phyloP scores from a whole-genome alignment of 2,329 filamentous ascomycete genomes.

The Alternaria arbusti region DNA sequence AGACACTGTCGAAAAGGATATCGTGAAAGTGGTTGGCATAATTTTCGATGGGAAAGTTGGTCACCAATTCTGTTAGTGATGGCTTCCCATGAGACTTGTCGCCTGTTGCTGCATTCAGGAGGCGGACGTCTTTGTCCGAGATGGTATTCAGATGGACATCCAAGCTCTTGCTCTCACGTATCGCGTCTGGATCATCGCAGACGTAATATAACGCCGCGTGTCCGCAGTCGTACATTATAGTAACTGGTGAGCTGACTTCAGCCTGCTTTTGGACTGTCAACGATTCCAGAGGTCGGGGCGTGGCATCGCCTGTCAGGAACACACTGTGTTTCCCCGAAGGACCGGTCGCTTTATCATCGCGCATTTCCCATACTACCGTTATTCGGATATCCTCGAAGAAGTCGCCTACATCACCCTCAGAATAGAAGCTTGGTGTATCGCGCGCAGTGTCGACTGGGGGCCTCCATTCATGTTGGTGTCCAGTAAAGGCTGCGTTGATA shows the following conservation, averaged over 20 bases:
- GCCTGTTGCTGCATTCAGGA: background rate
- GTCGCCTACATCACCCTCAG: constrained; percentile 11
- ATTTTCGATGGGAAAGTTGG: background rate
- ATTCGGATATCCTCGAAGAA: constrained; percentile 14
- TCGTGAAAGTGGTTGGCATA: constrained; percentile 7
- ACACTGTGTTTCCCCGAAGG: constrained; percentile 13
- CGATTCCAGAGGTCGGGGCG: background rate
- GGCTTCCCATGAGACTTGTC: background rate
- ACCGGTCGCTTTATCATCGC: background rate
- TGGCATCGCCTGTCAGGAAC: constrained; percentile 9
- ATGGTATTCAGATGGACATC: constrained; percentile 17
- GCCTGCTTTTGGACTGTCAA: background rate
- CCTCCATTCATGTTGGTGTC: constrained; percentile 15
- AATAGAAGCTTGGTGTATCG: constrained; percentile 1
- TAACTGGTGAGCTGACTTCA: background rate
- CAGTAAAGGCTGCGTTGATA: constrained; percentile 16
- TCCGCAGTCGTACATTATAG: constrained; percentile 14
- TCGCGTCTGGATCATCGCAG: constrained; percentile 4
- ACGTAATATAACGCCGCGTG: constrained; percentile 19
- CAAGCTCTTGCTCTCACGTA: constrained; percentile 12
- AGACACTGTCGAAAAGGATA: constrained; percentile 6
- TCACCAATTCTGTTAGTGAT: background rate
- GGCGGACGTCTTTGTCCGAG: background rate
- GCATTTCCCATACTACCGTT: constrained; percentile 15
- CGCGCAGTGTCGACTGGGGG: background rate